phyloP scores from a whole-genome alignment of 768 basidiomycete species.

The Tylopilus intermedius region DNA sequence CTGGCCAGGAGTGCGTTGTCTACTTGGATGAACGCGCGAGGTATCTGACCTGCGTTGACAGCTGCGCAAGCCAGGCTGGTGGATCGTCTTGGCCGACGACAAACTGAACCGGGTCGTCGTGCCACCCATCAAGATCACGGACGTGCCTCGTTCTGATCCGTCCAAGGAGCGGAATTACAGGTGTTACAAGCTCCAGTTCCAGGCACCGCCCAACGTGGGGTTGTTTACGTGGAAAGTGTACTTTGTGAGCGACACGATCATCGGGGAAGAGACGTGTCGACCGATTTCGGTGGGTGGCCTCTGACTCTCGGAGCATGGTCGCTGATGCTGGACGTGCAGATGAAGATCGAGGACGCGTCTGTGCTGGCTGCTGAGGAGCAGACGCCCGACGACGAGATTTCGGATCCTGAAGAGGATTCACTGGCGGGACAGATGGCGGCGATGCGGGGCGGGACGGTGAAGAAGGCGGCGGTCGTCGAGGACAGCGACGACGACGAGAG shows the following conservation, averaged over 20 bases:
- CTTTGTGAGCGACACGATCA: conserved; percentile 82
- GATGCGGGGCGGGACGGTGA: conserved; percentile 86
- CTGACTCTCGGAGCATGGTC: not conserved
- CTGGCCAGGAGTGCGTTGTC: conserved; percentile 75
- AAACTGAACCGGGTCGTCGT: conserved; percentile 83
- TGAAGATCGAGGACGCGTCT: conserved; percentile 76
- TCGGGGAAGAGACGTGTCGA: conserved; percentile 69
- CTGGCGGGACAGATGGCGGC: conserved; percentile 97
- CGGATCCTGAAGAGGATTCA: conserved; percentile 95
- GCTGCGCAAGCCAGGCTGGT: conserved; percentile 90
- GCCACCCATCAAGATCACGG: conserved; percentile 75
- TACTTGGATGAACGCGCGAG: not conserved
- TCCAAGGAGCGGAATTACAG: conserved; percentile 57
- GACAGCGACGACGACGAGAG: conserved; percentile 25
- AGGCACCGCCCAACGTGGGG: conserved; percentile 81
- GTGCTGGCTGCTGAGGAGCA: conserved; percentile 53
- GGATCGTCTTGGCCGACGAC: conserved; percentile 84
- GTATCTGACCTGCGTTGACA: conserved; percentile 23
- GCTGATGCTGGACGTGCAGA: conserved; percentile 39
- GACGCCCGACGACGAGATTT: conserved; percentile 85
- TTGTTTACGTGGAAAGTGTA: conserved; percentile 86
- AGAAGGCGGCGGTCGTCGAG: conserved; percentile 45
- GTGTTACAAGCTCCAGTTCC: conserved; percentile 89
- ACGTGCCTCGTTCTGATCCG: conserved; percentile 63
- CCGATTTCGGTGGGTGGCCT: conserved; percentile 63